phyloP scores from a whole-genome alignment of 1,284 basidiomycete species.

The Singerocomus rubriflavus region DNA sequence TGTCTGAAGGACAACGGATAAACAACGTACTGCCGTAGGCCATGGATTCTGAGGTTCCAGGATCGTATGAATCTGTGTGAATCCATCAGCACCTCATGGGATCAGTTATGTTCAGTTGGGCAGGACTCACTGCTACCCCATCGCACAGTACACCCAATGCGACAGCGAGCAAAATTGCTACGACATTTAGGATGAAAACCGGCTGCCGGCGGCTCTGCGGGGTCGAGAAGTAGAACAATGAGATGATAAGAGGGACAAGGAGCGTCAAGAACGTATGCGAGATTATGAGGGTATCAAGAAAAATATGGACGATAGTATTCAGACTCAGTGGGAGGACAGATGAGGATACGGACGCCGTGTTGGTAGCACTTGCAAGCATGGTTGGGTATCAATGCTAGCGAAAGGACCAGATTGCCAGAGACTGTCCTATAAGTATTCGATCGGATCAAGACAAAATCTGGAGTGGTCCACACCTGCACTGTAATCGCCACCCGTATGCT shows the following conservation, averaged over 20 bases:
- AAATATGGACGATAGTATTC: not conserved
- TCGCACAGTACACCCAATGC: constrained; percentile 15
- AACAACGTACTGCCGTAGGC: constrained; percentile 3
- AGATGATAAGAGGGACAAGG: constrained; percentile 22
- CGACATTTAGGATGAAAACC: constrained; percentile 25
- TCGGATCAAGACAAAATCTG: not conserved
- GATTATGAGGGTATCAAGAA: constrained; percentile 18
- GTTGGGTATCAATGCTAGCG: not conserved
- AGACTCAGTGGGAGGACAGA: not conserved
- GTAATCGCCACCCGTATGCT: not conserved
- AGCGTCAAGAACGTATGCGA: constrained; percentile 22
- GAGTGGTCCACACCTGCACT: not conserved
- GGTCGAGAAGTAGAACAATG: constrained; percentile 28
- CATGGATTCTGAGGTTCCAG: constrained; percentile 15
- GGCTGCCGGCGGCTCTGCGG: constrained; percentile 14
- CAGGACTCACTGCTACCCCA: constrained; percentile 11
- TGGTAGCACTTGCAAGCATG: constrained; percentile 4
- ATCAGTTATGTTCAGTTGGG: not conserved
- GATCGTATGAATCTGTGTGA: constrained; percentile 16
- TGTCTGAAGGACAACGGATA: not conserved
- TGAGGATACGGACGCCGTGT: constrained; percentile 1
- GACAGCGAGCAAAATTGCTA: constrained; percentile 19
- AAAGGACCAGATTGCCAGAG: not conserved
- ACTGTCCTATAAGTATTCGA: not conserved
- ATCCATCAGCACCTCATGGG: not conserved